phyloP scores from a whole-genome alignment of 208 protist genomes.

The Leishmania turanica region DNA sequence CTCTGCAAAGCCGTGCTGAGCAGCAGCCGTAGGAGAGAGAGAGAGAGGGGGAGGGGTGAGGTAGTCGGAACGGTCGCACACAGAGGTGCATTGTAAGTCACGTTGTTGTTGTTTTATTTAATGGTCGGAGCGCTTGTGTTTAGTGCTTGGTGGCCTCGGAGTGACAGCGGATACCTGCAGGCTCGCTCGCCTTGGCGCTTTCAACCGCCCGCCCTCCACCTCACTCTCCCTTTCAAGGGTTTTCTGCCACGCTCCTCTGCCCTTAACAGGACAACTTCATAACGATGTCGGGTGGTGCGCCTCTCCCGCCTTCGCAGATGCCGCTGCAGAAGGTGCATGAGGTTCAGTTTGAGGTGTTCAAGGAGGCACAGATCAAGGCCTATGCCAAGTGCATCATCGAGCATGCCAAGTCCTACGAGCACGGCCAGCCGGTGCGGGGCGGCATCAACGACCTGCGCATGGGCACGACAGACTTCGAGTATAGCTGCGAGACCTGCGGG shows the following conservation, averaged over 20 bases:
- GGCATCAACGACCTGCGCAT: constrained; percentile 91
- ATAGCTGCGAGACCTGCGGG: constrained; percentile 84
- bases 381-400: constrained; percentile 86
- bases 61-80: background rate
- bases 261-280: background rate
- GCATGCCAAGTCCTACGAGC: constrained; percentile 87
- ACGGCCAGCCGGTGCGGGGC: constrained; percentile 75
- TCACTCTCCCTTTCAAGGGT: background rate
- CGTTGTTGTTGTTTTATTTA: background rate
- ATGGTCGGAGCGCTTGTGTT: background rate
- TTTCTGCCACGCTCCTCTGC: background rate
- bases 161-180: background rate
- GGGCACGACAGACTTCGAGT: constrained; percentile 87
- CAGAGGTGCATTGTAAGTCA: background rate
- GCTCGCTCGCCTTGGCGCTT: background rate
- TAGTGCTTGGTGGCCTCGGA: background rate
- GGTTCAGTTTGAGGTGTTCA: constrained; percentile 89
- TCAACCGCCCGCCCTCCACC: background rate
- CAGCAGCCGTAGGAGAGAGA: background rate
- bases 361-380: constrained; percentile 86
- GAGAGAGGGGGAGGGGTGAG: background rate
- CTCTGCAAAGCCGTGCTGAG: background rate
- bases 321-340: constrained; percentile 75
- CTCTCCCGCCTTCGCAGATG: constrained; percentile 80
- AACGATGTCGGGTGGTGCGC: constrained; percentile 81